Conservation (phyloP, 495 filamentous ascomycete genomes). For the Jackrogersella multiformis region DNA sequence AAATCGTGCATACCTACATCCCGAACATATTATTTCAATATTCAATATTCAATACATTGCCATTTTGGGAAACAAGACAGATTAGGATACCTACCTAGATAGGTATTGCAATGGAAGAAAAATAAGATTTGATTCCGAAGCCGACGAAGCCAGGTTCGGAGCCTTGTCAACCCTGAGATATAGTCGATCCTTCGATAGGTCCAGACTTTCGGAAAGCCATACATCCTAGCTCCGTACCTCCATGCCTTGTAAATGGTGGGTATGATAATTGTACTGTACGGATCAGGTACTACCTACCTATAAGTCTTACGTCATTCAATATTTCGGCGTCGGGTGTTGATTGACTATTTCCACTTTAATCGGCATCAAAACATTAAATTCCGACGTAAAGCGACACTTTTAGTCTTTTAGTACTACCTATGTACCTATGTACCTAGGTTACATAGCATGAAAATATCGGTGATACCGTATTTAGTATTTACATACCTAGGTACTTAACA, state of each 20-base stretch:
- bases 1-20: not conserved
- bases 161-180: not conserved
- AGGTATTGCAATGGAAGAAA: no score
- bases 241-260: no score
- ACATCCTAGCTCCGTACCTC: no score
- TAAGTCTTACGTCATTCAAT: slow-evolving; percentile 22
- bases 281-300: no score
- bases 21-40: no score
- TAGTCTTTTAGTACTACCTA: no score
- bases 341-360: not conserved
- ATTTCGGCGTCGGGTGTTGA: slow-evolving; percentile 21
- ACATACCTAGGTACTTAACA: no score
- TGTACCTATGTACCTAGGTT: no score
- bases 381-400: slow-evolving; percentile 31
- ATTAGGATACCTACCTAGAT: no score
- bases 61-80: not conserved
- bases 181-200: slow-evolving; percentile 8
- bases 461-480: no score
- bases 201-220: not conserved
- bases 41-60: slow-evolving; percentile 15
- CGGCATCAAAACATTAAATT: slow-evolving; percentile 14
- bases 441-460: not conserved
- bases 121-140: no score
- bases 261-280: not conserved
- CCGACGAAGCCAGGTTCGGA: no score